A percentile compares a stretch with the other conserved stretches of the same genome.
Conservation (phyloP, 768 basidiomycete genomes). For the Calocybe indica region DNA sequence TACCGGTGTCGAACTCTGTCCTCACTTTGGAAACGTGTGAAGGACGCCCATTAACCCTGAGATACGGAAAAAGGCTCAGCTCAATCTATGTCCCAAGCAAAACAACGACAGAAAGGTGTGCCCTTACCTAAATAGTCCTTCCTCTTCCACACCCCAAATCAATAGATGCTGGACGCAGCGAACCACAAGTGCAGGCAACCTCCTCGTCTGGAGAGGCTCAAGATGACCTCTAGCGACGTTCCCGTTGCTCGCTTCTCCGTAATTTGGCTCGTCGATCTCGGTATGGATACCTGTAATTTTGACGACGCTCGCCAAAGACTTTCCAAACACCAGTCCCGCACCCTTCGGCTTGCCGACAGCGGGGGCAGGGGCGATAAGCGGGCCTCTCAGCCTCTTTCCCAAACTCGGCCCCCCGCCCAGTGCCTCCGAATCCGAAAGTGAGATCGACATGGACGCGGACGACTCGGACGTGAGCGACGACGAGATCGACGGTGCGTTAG, state of each 20-base stretch:
- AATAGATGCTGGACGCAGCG: constrained; percentile 80
- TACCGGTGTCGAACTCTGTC: constrained; percentile 77
- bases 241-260: constrained; percentile 18
- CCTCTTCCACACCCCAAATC: constrained; percentile 80
- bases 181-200: constrained; percentile 71
- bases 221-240: constrained; percentile 18
- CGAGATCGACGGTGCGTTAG: constrained; percentile 54
- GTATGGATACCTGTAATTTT: constrained; percentile 46
- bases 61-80: constrained; percentile 6
- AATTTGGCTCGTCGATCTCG: constrained; percentile 14
- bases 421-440: constrained; percentile 29
- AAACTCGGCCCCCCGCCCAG: constrained; percentile 42
- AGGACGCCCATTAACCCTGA: constrained; percentile 77
- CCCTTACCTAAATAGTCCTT: constrained; percentile 78
- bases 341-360: constrained; percentile 19
- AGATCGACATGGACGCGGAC: constrained; percentile 15
- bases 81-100: constrained; percentile 4
- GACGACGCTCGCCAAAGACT: constrained; percentile 49
- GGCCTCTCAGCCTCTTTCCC: constrained; percentile 52
- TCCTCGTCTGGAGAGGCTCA: constrained; percentile 40
- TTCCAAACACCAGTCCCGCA: constrained; percentile 56
- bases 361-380: constrained; percentile 23
- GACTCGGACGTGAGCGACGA: constrained; percentile 29
- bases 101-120: neutral
- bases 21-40: constrained; percentile 74